phyloP scores from a whole-genome alignment of 805 yeast species.

The Wickerhamomyces alni region DNA sequence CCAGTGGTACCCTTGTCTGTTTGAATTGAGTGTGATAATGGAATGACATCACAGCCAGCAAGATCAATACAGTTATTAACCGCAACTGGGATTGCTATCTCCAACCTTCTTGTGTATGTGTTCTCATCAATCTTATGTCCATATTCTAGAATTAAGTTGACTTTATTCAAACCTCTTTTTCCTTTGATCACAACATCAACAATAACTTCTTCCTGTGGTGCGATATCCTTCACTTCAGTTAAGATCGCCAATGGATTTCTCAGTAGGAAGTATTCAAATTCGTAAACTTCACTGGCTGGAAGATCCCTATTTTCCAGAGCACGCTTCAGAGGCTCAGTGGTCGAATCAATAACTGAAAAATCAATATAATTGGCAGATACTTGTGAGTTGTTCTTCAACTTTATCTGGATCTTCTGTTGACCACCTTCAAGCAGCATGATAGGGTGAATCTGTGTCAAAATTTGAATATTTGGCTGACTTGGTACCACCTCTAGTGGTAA shows the following conservation, averaged over 20 bases:
- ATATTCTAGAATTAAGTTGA: slow-evolving; percentile 62
- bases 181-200: slow-evolving; percentile 60
- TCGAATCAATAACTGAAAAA: slow-evolving; percentile 67
- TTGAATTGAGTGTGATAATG: slow-evolving; percentile 35
- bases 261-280: slow-evolving; percentile 63
- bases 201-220: slow-evolving; percentile 34
- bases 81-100: slow-evolving; percentile 63
- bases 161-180: slow-evolving; percentile 65
- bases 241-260: slow-evolving; percentile 50
- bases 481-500: slow-evolving; percentile 31
- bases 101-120: slow-evolving; percentile 47
- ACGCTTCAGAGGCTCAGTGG: slow-evolving; percentile 56
- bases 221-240: slow-evolving; percentile 16
- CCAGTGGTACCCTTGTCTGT: slow-evolving; percentile 7
- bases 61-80: slow-evolving; percentile 70
- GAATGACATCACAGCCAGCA: slow-evolving; percentile 70
- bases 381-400: slow-evolving; percentile 51
- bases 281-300: slow-evolving; percentile 62
- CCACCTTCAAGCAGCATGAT: slow-evolving; percentile 81
- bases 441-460: slow-evolving; percentile 45
- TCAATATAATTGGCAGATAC: slow-evolving; percentile 51
- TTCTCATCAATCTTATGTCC: slow-evolving; percentile 32
- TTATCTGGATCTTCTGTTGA: slow-evolving; percentile 40
- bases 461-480: slow-evolving; percentile 56
- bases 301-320: slow-evolving; percentile 42